These are phyloP conservation scores for Sophora flavescens DNA, from an alignment of 306 rosid genomes.

Conservation along the genomic window DNA sequence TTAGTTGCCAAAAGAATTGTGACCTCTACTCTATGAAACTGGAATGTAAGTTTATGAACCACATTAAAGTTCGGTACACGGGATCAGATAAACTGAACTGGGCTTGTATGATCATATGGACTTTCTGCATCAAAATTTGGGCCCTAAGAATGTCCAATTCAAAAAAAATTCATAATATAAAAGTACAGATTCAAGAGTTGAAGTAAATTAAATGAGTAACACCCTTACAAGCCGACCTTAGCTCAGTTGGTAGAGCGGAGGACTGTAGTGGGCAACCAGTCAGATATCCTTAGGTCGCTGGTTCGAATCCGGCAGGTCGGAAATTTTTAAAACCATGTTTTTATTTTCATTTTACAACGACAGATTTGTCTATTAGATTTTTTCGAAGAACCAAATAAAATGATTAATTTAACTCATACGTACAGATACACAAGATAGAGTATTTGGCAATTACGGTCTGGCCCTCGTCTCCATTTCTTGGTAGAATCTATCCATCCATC, in stretches of 20 bases:
- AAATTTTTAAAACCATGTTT: neutral
- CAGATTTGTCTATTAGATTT: no score
- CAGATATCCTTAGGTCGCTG: slow-evolving; percentile 46
- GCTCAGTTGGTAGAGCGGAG: slow-evolving; percentile 56
- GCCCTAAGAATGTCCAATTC: neutral
- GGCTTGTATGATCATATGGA: no score
- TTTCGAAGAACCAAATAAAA: neutral
- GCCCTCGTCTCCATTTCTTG: neutral
- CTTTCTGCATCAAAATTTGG: neutral
- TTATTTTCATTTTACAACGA: neutral
- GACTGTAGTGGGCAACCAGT: slow-evolving; percentile 29
- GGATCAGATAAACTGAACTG: neutral
- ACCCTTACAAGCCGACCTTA: neutral
- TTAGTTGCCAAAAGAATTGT: neutral
- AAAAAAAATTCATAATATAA: neutral
- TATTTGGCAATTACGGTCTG: no score
- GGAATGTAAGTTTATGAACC: neutral
- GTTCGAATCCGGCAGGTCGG: slow-evolving; percentile 55
- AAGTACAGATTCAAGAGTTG: no score
- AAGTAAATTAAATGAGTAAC: rapidly evolving
- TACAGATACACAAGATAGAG: no score
- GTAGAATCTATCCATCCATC: neutral
- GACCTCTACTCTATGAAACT: neutral
- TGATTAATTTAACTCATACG: no score
- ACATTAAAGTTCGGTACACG: neutral